These are phyloP conservation scores for Bathelium albidoporum DNA, from an alignment of 495 filamentous ascomycete genomes.

Conservation along the genomic window DNA sequence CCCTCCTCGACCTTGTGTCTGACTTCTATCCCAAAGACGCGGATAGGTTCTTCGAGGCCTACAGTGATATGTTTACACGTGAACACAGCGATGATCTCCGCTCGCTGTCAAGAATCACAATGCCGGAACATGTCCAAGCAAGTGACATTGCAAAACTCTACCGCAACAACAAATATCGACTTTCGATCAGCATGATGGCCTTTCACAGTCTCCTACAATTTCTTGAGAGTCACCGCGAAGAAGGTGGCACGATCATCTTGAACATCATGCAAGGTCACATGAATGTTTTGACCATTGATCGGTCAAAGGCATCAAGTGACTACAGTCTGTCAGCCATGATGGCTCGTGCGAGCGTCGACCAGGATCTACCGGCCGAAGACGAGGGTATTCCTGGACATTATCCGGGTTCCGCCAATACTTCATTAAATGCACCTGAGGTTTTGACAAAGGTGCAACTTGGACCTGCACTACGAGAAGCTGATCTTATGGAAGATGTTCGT, in stretches of 20 bases:
- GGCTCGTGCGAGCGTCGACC: conserved; percentile 47
- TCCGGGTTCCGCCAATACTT: conserved; percentile 69
- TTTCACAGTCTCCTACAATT: conserved; percentile 75
- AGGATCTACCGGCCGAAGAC: conserved; percentile 64
- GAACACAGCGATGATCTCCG: conserved; percentile 70
- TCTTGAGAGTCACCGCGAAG: conserved; percentile 68
- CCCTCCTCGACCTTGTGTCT: conserved; percentile 71
- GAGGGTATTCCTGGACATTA: conserved; percentile 91
- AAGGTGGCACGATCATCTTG: conserved; percentile 66
- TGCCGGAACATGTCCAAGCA: conserved; percentile 66
- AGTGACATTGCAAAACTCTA: conserved; percentile 68
- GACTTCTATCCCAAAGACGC: conserved; percentile 61
- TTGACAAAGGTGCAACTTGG: conserved; percentile 61
- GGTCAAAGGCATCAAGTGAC: conserved; percentile 57
- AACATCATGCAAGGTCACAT: conserved; percentile 64
- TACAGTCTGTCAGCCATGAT: conserved; percentile 74
- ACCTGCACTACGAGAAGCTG: conserved; percentile 64
- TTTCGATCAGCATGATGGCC: conserved; percentile 73
- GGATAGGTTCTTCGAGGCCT: conserved; percentile 56
- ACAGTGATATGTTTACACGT: conserved; percentile 58
- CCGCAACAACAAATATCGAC: conserved; percentile 67
- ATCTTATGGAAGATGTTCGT: conserved; percentile 68
- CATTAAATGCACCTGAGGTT: conserved; percentile 49
- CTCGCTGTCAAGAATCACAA: conserved; percentile 52
- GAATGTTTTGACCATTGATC: conserved; percentile 60